Evolutionary conservation across 1,284 basidiomycete species (phyloP).

Genomic region (Ganoderma lingzhi): DNA sequence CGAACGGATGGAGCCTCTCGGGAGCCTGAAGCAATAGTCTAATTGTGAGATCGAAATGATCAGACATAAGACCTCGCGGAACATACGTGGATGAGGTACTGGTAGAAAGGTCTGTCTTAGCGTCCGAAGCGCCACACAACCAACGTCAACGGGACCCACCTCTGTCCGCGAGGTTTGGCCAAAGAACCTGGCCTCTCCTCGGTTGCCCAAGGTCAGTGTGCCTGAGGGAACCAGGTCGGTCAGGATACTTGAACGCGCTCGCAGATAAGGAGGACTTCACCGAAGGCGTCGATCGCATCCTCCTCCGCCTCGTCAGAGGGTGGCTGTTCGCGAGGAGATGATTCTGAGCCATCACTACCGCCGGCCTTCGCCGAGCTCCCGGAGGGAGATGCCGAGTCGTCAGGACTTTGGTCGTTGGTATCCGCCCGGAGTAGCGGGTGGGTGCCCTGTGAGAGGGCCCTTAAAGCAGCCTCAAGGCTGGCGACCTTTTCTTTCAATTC

Average conservation of each 20-base stretch:
- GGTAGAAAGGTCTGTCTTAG: neutral
- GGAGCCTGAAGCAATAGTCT: slow-evolving; percentile 29
- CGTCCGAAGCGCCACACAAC: neutral
- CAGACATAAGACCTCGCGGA: neutral
- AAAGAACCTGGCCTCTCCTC: slow-evolving; percentile 63
- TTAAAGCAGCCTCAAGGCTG: slow-evolving; percentile 62
- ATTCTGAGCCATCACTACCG: neutral
- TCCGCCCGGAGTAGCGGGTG: slow-evolving; percentile 51
- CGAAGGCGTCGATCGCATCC: slow-evolving; percentile 17
- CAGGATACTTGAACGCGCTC: neutral
- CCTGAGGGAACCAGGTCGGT: slow-evolving; percentile 45
- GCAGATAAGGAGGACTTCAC: neutral
- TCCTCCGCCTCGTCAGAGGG: neutral
- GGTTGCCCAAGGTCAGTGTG: slow-evolving; percentile 64
- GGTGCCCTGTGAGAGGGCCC: slow-evolving; percentile 51
- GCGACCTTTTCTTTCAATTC: slow-evolving; percentile 72
- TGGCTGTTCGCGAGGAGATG: neutral
- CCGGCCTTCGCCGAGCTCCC: neutral
- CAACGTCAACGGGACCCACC: slow-evolving; percentile 43
- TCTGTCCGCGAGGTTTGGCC: slow-evolving; percentile 72
- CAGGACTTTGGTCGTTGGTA: neutral
- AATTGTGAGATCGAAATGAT: neutral
- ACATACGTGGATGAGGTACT: slow-evolving; percentile 63
- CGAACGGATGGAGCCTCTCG: slow-evolving; percentile 23
- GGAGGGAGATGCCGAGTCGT: neutral